These are phyloP conservation scores for Purshia tridentata DNA, from an alignment of 306 rosid genomes.

Conservation along the genomic window DNA sequence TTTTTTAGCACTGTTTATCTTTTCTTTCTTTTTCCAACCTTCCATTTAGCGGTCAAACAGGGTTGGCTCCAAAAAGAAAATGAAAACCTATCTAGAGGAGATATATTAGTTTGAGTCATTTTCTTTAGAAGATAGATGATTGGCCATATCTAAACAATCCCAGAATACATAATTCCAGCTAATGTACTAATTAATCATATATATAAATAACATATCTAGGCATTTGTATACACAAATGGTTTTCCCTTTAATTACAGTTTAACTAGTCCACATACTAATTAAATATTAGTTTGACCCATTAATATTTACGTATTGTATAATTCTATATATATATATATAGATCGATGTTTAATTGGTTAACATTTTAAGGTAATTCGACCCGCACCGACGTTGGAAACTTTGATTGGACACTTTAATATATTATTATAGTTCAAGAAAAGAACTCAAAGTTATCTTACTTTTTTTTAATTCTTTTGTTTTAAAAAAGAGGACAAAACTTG, in stretches of 20 bases:
- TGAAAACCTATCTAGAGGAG: too few relatives aligned
- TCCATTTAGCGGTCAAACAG: not conserved
- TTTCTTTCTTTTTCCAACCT: too few relatives aligned
- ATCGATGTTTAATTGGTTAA: not conserved
- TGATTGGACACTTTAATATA: not conserved
- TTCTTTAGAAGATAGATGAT: too few relatives aligned
- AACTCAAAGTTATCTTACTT: not conserved
- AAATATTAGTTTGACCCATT: not conserved
- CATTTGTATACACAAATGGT: not conserved
- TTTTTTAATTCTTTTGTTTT: not conserved
- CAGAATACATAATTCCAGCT: not conserved
- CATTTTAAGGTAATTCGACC: not conserved
- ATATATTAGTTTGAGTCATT: too few relatives aligned
- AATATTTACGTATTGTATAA: not conserved
- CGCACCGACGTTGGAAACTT: not conserved
- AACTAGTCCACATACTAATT: not conserved
- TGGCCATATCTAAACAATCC: not conserved
- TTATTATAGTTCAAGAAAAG: not conserved
- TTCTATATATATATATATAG: not conserved
- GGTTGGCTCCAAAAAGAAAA: not conserved
- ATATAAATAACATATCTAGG: not conserved
- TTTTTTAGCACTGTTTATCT: not conserved
- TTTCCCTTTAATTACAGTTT: not conserved
- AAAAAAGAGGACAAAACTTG: not conserved
- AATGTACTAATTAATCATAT: not conserved